Percentiles rank a stretch among this genome's conserved stretches.
These are phyloP conservation scores for Phoma sp. DNA, from an alignment of 2,329 filamentous ascomycete genomes.

Conservation along the genomic window DNA sequence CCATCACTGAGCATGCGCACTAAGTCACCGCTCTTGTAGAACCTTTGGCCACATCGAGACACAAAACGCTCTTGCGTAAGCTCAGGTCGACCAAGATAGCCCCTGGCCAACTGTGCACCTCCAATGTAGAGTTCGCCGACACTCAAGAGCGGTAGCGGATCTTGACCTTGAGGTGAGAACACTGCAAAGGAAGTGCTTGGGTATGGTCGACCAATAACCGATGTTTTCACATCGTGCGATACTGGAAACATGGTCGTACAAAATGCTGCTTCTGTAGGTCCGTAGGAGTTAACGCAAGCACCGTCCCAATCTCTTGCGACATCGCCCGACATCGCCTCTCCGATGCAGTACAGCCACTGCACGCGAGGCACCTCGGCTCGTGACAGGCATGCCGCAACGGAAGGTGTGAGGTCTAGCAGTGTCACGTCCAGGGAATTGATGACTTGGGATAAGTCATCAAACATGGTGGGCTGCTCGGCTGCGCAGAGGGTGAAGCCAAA, in stretches of 20 bases:
- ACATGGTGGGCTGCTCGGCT: slow-evolving; percentile 46
- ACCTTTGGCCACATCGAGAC: slow-evolving; percentile 34
- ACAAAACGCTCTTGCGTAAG: slow-evolving; percentile 44
- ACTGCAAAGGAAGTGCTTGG: slow-evolving; percentile 50
- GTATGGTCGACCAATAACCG: slow-evolving; percentile 52
- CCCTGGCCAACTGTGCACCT: slow-evolving; percentile 54
- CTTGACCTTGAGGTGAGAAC: slow-evolving; percentile 36
- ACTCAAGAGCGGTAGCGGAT: slow-evolving; percentile 47
- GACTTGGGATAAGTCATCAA: slow-evolving; percentile 45
- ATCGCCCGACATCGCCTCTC: slow-evolving; percentile 51
- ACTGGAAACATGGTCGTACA: slow-evolving; percentile 52
- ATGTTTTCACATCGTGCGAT: slow-evolving; percentile 35
- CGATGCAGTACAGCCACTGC: slow-evolving; percentile 53
- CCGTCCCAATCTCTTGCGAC: slow-evolving; percentile 48
- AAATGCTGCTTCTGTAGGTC: slow-evolving; percentile 53
- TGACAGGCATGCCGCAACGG: slow-evolving; percentile 47
- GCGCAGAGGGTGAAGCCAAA: slow-evolving; percentile 53
- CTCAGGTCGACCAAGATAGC: slow-evolving; percentile 48
- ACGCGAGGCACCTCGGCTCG: slow-evolving; percentile 44
- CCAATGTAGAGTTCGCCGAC: slow-evolving; percentile 55
- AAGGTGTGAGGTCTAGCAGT: slow-evolving; percentile 52
- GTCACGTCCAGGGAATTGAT: slow-evolving; percentile 46
- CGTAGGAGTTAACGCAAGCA: slow-evolving; percentile 53
- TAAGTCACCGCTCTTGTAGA: slow-evolving; percentile 49
- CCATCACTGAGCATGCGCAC: slow-evolving; percentile 48